Base-by-base conservation (phyloP, 768 basidiomycete species). In the Macrolepiota dolichaula region DNA sequence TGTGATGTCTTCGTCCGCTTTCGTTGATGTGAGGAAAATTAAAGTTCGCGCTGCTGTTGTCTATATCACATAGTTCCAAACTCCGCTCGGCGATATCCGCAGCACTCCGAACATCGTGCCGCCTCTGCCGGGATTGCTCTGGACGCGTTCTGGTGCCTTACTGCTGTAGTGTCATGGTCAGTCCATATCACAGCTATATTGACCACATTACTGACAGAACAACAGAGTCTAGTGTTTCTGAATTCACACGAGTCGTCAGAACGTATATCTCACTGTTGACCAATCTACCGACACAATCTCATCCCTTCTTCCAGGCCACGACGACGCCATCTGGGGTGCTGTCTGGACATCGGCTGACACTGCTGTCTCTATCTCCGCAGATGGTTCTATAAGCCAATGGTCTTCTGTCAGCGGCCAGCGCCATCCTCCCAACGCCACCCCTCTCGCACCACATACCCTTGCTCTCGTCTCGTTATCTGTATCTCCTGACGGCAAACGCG, bases 1-100 rank as follows among this genome's bases (percentile, higher is more conserved):
- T 67, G 70, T 69, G 85, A 88, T 89, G 91, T 92, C 91, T 85
- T 93, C 92, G 83, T 94, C 88, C 91, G 91, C 92, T 89, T 76
- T 94, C 91, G 92, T 94, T 86, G 91, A 94, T 92, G 91, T 84
- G 73, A 83, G 71, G 75, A 77, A 81, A 78, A 81, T 76, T 81
- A 77, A 78, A 80, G 85, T 88, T 73, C 64, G 44, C 32, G 55
- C 24, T 19, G 52, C 15, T 11, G 51, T 29, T 35, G 38, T 58
- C 60, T 72, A 68, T 73, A 73, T 73, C 59, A 57, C 29, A n/a
- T 24, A 3, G 25, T n/a, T 87, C 84, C 10, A 75, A 73, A 69
- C 79, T 78, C 88, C 81, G 88, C 70, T 67, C 83, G 85, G 85
- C 62, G 65, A 70, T 60, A 54, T 42, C 81, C 84, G 82, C 57